A percentile compares a stretch with the other conserved stretches of the same genome.
Evolutionary conservation across 805 yeast genomes (phyloP).

Genomic region (Ogataea methylovora): DNA sequence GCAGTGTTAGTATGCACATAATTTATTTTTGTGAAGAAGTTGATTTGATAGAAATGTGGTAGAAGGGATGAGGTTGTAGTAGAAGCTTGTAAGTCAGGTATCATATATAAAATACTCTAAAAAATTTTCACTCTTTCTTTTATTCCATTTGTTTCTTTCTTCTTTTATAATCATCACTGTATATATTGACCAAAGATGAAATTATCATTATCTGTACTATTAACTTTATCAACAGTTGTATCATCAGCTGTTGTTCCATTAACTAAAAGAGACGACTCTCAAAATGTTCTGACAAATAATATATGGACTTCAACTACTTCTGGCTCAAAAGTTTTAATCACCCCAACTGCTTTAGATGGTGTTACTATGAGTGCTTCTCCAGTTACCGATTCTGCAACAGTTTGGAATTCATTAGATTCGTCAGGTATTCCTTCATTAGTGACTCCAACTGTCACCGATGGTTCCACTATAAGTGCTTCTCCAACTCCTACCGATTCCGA

Average conservation of each 20-base stretch:
- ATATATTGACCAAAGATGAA: neutral
- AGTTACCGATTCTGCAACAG: constrained; percentile 26
- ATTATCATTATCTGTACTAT: neutral
- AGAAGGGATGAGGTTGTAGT: too few relatives aligned
- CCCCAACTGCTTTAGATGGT: constrained; percentile 43
- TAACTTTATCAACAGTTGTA: neutral
- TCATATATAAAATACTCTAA: too few relatives aligned
- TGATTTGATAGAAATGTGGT: too few relatives aligned
- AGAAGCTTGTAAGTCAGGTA: too few relatives aligned
- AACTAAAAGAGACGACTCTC: constrained; percentile 9
- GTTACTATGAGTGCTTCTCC: constrained; percentile 41
- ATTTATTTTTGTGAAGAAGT: too few relatives aligned
- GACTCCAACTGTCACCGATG: constrained; percentile 31
- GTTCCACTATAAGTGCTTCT: constrained; percentile 29
- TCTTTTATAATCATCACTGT: neutral
- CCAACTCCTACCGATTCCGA: constrained; percentile 31
- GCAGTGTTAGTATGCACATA: too few relatives aligned
- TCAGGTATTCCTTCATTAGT: constrained; percentile 36
- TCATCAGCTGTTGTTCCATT: neutral
- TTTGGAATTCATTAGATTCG: constrained; percentile 35
- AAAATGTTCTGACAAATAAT: constrained; percentile 15
- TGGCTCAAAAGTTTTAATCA: constrained; percentile 13
- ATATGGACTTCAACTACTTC: constrained; percentile 30
- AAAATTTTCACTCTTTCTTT: too few relatives aligned
- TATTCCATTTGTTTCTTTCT: neutral